Base-by-base conservation (phyloP, 768 basidiomycete genomes). In the Rhodotorula toruloides region DNA sequence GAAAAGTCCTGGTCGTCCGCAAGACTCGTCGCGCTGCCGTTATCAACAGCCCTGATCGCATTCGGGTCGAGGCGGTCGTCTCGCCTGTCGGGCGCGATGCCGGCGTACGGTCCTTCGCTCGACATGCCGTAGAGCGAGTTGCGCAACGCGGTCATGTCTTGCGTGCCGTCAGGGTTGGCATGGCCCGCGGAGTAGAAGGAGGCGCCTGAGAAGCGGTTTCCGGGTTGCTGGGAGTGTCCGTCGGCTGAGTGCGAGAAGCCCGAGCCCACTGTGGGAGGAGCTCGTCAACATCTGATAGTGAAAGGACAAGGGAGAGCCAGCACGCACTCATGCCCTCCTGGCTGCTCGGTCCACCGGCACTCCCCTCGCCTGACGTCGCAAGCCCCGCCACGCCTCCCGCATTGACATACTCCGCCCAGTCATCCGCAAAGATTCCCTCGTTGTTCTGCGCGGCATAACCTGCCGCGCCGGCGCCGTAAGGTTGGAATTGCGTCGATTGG, bases 1-100 rank as follows among this genome's bases (percentile, higher is more conserved):
- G 69, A 66, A 44, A 66, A 70, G 42, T 70, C 69, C 3, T 59
- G 21, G 16, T 66, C 69, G 43, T 70, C 69, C 4, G 40, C 65
- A 13, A 70, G 39, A 31, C 69, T 70, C 31, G 32, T 46, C n/a
- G 52, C 46, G n/a, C 58, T 59, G 19, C 37, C 40, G 13, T 52
- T 44, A 13, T 63, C 62, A 25, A 13, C 40, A 4, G 29, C 25
- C 37, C 32, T 49, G 6, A 70, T 39, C 31, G 61, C 40, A 27
- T 43, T 49, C 7, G 64, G 69, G 37, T 70, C 58, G 36, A 70
- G 39, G 16, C 69, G 44, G 4, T 66, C 61, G 54, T 70, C 69
- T 4, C n/a, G n/a, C n/a, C n/a, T n/a, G 36, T 52, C 32, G 21
- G 32, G n/a, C 16, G 37, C 37, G 37, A 16, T n/a, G 3, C 12